Percentiles rank a stretch among this genome's conserved stretches.
Conservation (phyloP, 2,329 filamentous ascomycete genomes). For the Immersiporthe knoxdaviesiana region DNA sequence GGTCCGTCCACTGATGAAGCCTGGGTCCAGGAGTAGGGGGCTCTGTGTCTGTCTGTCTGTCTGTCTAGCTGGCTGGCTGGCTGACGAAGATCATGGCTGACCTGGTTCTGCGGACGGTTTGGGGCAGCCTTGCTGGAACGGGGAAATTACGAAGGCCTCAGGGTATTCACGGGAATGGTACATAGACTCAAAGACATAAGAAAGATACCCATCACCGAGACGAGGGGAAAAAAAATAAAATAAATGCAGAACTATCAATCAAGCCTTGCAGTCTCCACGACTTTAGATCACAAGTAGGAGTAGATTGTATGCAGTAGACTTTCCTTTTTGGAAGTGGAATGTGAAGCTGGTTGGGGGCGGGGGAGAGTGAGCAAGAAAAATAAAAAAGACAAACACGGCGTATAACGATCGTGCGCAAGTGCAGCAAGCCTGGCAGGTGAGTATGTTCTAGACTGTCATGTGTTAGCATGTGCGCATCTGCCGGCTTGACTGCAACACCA, state of each 20-base stretch:
- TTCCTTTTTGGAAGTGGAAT: too few relatives aligned
- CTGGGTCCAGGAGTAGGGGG: neutral
- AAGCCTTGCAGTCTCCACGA: neutral
- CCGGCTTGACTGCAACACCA: too few relatives aligned
- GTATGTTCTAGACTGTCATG: neutral
- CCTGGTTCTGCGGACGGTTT: neutral
- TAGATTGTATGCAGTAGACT: neutral
- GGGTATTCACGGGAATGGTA: neutral
- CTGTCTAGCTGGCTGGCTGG: neutral
- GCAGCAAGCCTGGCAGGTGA: neutral
- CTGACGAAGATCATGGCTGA: neutral
- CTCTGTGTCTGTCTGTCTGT: too few relatives aligned
- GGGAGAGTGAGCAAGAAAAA: too few relatives aligned
- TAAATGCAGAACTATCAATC: neutral
- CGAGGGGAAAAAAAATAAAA: neutral
- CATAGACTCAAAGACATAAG: neutral
- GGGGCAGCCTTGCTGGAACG: neutral
- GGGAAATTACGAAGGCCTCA: neutral
- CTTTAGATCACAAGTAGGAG: neutral
- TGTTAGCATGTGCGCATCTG: neutral
- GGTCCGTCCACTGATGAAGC: neutral
- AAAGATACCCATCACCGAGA: slow-evolving; percentile 1
- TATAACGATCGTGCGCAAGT: neutral
- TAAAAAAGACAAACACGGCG: neutral
- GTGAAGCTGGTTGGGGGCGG: too few relatives aligned